phyloP scores from a whole-genome alignment of 169 alveolate genomes.

The Plasmodium blacklocki region DNA sequence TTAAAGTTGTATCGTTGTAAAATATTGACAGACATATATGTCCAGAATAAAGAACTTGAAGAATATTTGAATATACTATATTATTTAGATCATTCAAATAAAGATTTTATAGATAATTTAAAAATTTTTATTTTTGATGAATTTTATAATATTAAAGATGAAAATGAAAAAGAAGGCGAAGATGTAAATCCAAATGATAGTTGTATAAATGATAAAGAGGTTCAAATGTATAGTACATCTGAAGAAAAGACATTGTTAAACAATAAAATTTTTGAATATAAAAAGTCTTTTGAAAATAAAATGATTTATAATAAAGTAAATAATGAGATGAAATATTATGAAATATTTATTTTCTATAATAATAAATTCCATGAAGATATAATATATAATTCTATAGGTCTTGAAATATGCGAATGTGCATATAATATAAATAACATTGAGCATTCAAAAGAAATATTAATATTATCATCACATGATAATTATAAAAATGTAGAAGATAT shows the following conservation, averaged over 20 bases:
- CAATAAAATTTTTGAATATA: neutral
- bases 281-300: neutral
- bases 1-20: constrained; percentile 51
- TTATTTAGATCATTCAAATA: constrained; percentile 34
- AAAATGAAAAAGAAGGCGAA: neutral
- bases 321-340: constrained; percentile 16
- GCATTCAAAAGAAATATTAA: constrained; percentile 17
- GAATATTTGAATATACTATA: constrained; percentile 51
- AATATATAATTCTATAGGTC: constrained; percentile 17
- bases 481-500: neutral
- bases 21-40: constrained; percentile 28
- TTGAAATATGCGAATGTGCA: constrained; percentile 26
- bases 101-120: constrained; percentile 10
- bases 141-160: neutral
- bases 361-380: constrained; percentile 1
- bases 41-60: constrained; percentile 48
- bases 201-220: neutral
- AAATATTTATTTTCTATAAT: constrained; percentile 34
- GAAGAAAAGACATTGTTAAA: constrained; percentile 1
- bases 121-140: constrained; percentile 42
- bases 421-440: constrained; percentile 9
- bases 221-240: neutral
- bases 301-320: neutral
- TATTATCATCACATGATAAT: neutral
- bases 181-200: neutral